A percentile compares a stretch with the other conserved stretches of the same genome.
These are phyloP conservation scores for Ceratobasidium theobromae DNA, from an alignment of 1,284 basidiomycete species.

Conservation along the genomic window DNA sequence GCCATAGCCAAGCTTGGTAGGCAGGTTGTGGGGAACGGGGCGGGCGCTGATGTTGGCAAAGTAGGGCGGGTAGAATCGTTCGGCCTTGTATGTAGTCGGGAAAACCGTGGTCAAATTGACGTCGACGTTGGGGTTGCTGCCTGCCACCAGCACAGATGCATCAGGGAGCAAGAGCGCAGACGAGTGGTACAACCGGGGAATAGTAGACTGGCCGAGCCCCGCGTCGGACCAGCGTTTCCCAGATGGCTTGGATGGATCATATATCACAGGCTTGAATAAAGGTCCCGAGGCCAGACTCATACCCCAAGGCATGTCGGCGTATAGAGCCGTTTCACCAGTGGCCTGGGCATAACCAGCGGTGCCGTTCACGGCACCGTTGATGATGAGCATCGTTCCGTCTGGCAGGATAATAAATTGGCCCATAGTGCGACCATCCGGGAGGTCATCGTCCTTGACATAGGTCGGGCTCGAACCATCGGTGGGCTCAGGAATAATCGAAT, in stretches of 20 bases:
- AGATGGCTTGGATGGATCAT: constrained; percentile 58
- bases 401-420: constrained; percentile 75
- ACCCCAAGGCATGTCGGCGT: constrained; percentile 49
- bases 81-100: constrained; percentile 81
- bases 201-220: constrained; percentile 55
- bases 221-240: constrained; percentile 65
- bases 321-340: constrained; percentile 46
- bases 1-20: constrained; percentile 69
- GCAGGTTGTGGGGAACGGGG: constrained; percentile 69
- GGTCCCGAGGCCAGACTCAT: constrained; percentile 45
- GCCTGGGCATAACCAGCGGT: constrained; percentile 51
- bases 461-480: constrained; percentile 49
- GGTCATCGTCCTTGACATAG: constrained; percentile 62
- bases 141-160: constrained; percentile 71
- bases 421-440: constrained; percentile 76
- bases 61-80: constrained; percentile 75
- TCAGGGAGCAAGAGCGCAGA: constrained; percentile 75
- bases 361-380: constrained; percentile 67
- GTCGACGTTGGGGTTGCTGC: constrained; percentile 86
- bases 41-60: constrained; percentile 63
- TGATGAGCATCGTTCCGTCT: constrained; percentile 64
- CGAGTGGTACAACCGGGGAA: constrained; percentile 81
- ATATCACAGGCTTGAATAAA: constrained; percentile 65
- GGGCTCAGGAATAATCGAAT: constrained; percentile 58
- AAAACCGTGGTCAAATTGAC: constrained; percentile 41